phyloP scores from a whole-genome alignment of 768 basidiomycete species.

The Clitopilus hobsonii region DNA sequence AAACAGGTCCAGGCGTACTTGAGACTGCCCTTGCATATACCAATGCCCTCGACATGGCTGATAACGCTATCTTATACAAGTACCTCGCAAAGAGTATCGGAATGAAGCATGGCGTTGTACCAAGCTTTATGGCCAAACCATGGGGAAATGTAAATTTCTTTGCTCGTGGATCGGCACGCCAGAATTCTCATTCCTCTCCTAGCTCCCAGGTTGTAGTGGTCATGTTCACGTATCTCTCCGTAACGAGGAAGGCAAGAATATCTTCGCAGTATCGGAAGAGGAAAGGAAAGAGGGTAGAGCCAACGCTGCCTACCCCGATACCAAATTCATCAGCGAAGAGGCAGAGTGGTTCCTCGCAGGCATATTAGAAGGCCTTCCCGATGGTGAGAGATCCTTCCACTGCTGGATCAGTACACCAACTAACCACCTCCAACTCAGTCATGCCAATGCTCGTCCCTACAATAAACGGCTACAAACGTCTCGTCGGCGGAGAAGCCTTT shows the following conservation, averaged over 20 bases:
- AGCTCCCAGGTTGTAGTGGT: conserved; percentile 96
- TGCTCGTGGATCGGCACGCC: not conserved
- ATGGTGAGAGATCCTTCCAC: conserved; percentile 48
- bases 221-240: conserved; percentile 92
- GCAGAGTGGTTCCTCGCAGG: conserved; percentile 96
- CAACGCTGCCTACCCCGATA: conserved; percentile 75
- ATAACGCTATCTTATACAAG: conserved; percentile 92
- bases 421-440: conserved; percentile 37
- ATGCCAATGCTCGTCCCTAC: conserved; percentile 87
- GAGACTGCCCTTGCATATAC: conserved; percentile 89
- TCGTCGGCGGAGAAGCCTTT: conserved; percentile 89
- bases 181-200: not conserved
- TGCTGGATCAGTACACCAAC: not conserved
- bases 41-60: conserved; percentile 74
- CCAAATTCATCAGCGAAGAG: conserved; percentile 75
- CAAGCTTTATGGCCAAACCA: conserved; percentile 98
- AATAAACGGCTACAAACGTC: conserved; percentile 95
- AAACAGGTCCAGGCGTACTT: conserved; percentile 86
- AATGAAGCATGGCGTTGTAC: conserved; percentile 81
- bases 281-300: conserved; percentile 61
- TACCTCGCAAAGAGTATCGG: conserved; percentile 89
- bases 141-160: conserved; percentile 73
- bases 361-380: conserved; percentile 81
- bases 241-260: conserved; percentile 61
- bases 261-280: conserved; percentile 68